Percentiles rank a stretch among this genome's conserved stretches.
Evolutionary conservation across 2,329 filamentous ascomycete species (phyloP).

Genomic region (Fusarium dlaminii): DNA sequence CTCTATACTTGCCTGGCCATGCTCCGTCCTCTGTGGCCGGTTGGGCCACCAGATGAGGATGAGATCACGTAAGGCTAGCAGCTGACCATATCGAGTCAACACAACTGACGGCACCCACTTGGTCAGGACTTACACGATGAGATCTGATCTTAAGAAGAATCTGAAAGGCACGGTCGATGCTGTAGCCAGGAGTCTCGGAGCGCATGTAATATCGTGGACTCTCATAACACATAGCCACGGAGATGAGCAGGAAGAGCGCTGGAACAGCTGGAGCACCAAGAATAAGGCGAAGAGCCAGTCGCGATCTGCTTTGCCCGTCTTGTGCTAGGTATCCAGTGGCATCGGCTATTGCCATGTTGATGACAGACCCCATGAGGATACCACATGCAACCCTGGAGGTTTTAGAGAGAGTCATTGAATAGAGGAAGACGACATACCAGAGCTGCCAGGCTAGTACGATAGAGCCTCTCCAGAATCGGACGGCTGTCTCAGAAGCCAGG

Average conservation of each 20-base stretch:
- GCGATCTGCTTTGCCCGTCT: neutral
- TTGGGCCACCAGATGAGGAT: neutral
- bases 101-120: too few relatives aligned
- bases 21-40: neutral
- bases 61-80: neutral
- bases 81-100: neutral
- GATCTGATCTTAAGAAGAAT: neutral
- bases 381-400: neutral
- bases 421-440: neutral
- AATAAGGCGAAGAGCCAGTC: neutral
- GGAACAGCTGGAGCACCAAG: neutral
- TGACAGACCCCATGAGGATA: neutral
- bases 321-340: neutral
- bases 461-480: neutral
- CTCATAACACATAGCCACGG: neutral
- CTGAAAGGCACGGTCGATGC: neutral
- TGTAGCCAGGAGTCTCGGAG: neutral
- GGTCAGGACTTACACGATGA: neutral
- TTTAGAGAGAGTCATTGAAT: neutral
- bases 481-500: neutral
- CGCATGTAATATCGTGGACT: neutral
- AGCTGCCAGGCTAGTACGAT: neutral
- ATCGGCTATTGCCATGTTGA: neutral
- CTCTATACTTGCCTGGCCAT: accelerated
- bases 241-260: neutral